phyloP scores from a whole-genome alignment of 202 grass and related monocot species.

The Panicum hallii region DNA sequence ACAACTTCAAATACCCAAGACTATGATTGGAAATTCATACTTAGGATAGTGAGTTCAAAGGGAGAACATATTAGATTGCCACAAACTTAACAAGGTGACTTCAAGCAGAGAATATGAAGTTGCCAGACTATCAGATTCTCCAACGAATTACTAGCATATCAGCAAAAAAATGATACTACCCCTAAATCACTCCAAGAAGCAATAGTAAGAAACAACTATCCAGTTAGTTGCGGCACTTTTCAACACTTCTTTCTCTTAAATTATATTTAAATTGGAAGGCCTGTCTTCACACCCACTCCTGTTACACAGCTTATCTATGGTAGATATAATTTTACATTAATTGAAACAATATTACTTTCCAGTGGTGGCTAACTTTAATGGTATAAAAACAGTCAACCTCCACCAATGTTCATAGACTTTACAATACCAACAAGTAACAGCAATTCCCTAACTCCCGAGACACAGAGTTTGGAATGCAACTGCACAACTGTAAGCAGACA shows the following conservation, averaged over 20 bases:
- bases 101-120: background rate
- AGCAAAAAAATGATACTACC: background rate
- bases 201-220: background rate
- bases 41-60: background rate
- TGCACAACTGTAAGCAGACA: background rate
- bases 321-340: background rate
- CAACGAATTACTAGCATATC: slow-evolving; percentile 7
- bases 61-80: slow-evolving; percentile 19
- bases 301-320: background rate
- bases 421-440: slow-evolving; percentile 21
- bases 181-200: slow-evolving; percentile 3
- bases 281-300: background rate
- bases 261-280: slow-evolving; percentile 6
- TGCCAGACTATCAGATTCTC: background rate
- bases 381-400: background rate
- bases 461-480: slow-evolving; percentile 22
- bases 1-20: slow-evolving; percentile 34
- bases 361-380: background rate
- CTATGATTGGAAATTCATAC: slow-evolving; percentile 4
- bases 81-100: background rate
- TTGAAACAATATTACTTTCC: background rate
- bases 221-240: slow-evolving; percentile 14
- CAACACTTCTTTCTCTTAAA: background rate
- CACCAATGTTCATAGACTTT: background rate
- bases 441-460: background rate